Evolutionary conservation across 306 rosid genomes (phyloP).

Genomic region (Pyrus bretschneideri): DNA sequence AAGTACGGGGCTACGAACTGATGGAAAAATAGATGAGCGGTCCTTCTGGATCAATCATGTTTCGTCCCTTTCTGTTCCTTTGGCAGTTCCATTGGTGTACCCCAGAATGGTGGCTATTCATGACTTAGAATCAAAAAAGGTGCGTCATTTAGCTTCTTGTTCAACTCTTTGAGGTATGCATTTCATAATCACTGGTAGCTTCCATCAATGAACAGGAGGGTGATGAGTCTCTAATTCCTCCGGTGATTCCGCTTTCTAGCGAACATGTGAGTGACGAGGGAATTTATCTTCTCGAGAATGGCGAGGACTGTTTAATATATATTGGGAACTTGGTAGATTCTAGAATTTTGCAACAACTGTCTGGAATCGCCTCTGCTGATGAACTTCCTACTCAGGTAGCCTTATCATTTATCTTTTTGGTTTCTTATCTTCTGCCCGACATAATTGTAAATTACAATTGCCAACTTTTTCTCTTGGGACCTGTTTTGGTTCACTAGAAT

Average conservation of each 20-base stretch:
- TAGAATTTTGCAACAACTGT: slow-evolving; percentile 53
- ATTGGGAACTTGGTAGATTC: slow-evolving; percentile 61
- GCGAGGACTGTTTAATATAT: slow-evolving; percentile 81
- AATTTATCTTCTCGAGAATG: slow-evolving; percentile 93
- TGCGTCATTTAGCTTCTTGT: slow-evolving; percentile 12
- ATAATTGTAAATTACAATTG: neutral
- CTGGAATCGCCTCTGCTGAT: slow-evolving; percentile 61
- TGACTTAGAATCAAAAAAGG: slow-evolving; percentile 64
- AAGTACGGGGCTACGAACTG: slow-evolving; percentile 76
- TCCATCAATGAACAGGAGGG: slow-evolving; percentile 49
- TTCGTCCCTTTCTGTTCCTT: slow-evolving; percentile 72
- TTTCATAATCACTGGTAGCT: slow-evolving; percentile 3
- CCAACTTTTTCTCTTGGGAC: neutral
- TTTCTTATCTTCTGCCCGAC: neutral
- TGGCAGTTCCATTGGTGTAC: slow-evolving; percentile 90
- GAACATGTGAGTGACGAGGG: slow-evolving; percentile 81
- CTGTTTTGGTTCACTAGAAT: neutral
- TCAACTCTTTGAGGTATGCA: slow-evolving; percentile 5
- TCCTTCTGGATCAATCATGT: slow-evolving; percentile 85
- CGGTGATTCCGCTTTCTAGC: slow-evolving; percentile 81
- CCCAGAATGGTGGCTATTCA: slow-evolving; percentile 92
- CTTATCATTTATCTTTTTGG: neutral
- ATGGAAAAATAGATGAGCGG: slow-evolving; percentile 86
- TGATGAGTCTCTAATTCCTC: slow-evolving; percentile 62
- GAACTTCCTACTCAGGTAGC: slow-evolving; percentile 78